Evolutionary conservation across 1,284 basidiomycete genomes (phyloP).

Genomic region (Vanrija sp.): DNA sequence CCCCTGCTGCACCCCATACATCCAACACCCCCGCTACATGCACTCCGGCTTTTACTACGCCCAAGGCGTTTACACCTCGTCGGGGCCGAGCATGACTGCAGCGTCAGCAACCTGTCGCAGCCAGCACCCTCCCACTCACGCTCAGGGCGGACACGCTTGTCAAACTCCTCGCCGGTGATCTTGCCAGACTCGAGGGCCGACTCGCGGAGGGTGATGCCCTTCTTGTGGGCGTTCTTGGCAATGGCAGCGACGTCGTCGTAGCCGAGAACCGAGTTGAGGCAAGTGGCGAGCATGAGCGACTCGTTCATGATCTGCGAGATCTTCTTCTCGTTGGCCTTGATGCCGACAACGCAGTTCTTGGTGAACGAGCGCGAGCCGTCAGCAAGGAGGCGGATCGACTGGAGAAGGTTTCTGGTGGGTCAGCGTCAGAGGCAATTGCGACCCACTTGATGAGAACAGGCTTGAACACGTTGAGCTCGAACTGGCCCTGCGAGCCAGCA

Average conservation of each 20-base stretch:
- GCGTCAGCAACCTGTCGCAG: slow-evolving; percentile 4
- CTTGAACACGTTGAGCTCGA: slow-evolving; percentile 99
- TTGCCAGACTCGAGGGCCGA: slow-evolving; percentile 84
- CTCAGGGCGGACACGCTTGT: slow-evolving; percentile 91
- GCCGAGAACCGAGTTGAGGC: slow-evolving; percentile 33
- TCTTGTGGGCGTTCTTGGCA: slow-evolving; percentile 99
- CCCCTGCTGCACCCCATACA: no score
- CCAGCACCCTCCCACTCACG: slow-evolving; percentile 32
- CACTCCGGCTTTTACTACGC: no score
- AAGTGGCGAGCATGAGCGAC: slow-evolving; percentile 52
- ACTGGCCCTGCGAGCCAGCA: slow-evolving; percentile 92
- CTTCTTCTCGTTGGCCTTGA: slow-evolving; percentile 85
- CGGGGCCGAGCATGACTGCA: slow-evolving; percentile 48
- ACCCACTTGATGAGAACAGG: slow-evolving; percentile 64
- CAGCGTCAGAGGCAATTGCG: background rate
- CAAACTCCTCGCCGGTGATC: slow-evolving; percentile 87
- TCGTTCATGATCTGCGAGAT: slow-evolving; percentile 89
- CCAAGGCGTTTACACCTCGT: slow-evolving; percentile 29
- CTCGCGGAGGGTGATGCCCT: slow-evolving; percentile 89
- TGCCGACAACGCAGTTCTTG: slow-evolving; percentile 94
- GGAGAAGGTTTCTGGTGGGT: slow-evolving; percentile 87
- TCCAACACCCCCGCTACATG: no score
- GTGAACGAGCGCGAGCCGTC: slow-evolving; percentile 94
- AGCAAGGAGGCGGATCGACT: slow-evolving; percentile 87
- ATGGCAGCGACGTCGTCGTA: slow-evolving; percentile 72